phyloP scores from a whole-genome alignment of 176 grass and related monocot species.

The Otatea glauca region DNA sequence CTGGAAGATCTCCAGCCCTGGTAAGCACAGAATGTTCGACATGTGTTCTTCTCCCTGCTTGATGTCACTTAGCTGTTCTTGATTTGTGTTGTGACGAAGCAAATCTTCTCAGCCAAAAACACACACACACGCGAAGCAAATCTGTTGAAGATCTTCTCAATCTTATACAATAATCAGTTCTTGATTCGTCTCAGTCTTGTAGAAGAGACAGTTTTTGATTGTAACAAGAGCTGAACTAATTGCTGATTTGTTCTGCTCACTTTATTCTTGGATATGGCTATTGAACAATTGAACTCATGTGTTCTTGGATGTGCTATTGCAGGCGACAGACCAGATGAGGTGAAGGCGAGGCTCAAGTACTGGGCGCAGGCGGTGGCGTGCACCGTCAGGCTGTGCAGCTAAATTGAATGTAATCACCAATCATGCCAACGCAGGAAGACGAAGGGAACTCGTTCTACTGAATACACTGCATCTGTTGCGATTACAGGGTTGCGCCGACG shows the following conservation, averaged over 20 bases:
- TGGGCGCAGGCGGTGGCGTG: conserved; percentile 61
- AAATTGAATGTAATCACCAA: neutral
- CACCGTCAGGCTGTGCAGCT: conserved; percentile 53
- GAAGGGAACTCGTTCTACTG: conserved; percentile 25
- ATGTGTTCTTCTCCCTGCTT: neutral
- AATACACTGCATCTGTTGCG: neutral
- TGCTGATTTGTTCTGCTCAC: neutral
- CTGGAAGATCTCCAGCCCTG: conserved; percentile 70
- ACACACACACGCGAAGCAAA: neutral
- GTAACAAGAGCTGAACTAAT: neutral
- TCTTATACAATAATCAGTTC: neutral
- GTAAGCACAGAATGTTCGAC: conserved; percentile 1
- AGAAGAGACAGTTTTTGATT: neutral
- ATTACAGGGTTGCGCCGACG: neutral
- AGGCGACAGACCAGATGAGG: conserved; percentile 57
- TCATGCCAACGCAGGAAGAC: neutral
- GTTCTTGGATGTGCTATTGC: neutral
- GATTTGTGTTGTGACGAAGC: neutral
- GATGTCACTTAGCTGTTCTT: neutral
- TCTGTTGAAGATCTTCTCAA: neutral
- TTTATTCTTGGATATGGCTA: neutral
- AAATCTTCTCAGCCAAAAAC: neutral
- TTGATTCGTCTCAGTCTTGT: neutral
- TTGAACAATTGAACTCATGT: neutral
- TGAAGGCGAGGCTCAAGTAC: conserved; percentile 61